These are phyloP conservation scores for Penicillium brasilianum DNA, from an alignment of 2,329 filamentous ascomycete species.

Conservation along the genomic window DNA sequence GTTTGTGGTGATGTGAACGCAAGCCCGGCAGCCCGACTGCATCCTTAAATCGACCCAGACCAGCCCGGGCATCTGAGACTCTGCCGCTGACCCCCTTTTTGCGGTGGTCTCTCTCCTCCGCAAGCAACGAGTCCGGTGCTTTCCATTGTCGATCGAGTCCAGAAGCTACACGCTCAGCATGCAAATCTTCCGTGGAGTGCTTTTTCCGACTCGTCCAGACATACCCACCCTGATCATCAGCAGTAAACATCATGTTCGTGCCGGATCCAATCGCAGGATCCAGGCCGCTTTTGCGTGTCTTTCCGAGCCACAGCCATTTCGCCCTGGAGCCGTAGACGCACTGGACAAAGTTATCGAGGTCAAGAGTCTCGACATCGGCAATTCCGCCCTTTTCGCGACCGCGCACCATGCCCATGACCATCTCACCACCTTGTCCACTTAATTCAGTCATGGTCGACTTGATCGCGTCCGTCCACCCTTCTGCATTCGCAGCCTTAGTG, in stretches of 20 bases:
- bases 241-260: constrained; percentile 51
- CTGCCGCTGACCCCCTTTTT: constrained; percentile 80
- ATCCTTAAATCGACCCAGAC: constrained; percentile 83
- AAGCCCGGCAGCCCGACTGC: constrained; percentile 65
- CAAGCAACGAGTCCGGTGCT: constrained; percentile 33
- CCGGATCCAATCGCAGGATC: constrained; percentile 39
- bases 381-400: constrained; percentile 87
- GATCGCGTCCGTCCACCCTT: constrained; percentile 89
- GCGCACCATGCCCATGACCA: constrained; percentile 93
- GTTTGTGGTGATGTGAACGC: constrained; percentile 48
- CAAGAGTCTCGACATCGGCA: constrained; percentile 87
- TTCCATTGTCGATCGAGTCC: constrained; percentile 40
- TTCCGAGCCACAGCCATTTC: constrained; percentile 96
- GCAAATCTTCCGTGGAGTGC: constrained; percentile 46
- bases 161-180: constrained; percentile 35
- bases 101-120: constrained; percentile 49
- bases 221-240: constrained; percentile 53
- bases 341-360: constrained; percentile 81
- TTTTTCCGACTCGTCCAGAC: constrained; percentile 51
- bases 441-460: constrained; percentile 95
- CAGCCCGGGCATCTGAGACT: constrained; percentile 79
- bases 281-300: constrained; percentile 68
- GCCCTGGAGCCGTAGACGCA: constrained; percentile 79
- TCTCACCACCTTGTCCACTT: constrained; percentile 89
- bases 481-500: constrained; percentile 84